Evolutionary conservation across 192 early-diverging fungal species (phyloP).

Genomic region (Rhizoclosmatium sp.): DNA sequence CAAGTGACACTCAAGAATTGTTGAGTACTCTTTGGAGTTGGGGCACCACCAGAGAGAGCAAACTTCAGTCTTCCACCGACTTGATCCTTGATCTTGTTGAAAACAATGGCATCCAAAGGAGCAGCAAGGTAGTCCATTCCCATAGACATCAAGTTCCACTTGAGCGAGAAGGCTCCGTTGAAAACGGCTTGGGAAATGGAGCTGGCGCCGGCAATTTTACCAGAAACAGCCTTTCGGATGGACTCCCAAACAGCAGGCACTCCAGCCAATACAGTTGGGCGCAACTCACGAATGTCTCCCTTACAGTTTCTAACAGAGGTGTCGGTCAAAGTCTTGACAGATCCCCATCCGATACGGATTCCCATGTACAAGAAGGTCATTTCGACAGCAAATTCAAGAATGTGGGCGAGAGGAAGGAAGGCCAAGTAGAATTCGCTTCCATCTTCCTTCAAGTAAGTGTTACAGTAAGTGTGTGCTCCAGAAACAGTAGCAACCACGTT

Average conservation of each 20-base stretch:
- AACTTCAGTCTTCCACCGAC: slow-evolving; percentile 87
- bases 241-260: slow-evolving; percentile 81
- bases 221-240: slow-evolving; percentile 85
- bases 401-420: slow-evolving; percentile 69
- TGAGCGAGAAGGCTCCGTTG: slow-evolving; percentile 74
- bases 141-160: slow-evolving; percentile 65
- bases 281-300: slow-evolving; percentile 73
- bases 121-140: slow-evolving; percentile 49
- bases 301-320: slow-evolving; percentile 67
- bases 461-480: slow-evolving; percentile 71
- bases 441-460: slow-evolving; percentile 90
- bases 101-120: not conserved
- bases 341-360: slow-evolving; percentile 63
- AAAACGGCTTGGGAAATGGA: slow-evolving; percentile 75
- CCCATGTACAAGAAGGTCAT: slow-evolving; percentile 63
- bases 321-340: slow-evolving; percentile 59
- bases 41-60: slow-evolving; percentile 90
- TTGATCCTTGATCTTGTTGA: slow-evolving; percentile 49
- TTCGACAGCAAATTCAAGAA: slow-evolving; percentile 89
- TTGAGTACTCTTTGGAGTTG: slow-evolving; percentile 84
- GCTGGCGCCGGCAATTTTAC: slow-evolving; percentile 62
- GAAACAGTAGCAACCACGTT: slow-evolving; percentile 73
- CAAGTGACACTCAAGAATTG: slow-evolving; percentile 66
- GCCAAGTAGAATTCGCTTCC: slow-evolving; percentile 63
- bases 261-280: slow-evolving; percentile 74